Evolutionary conservation across 2,329 filamentous ascomycete genomes (phyloP).

Genomic region (Monascus ruber): DNA sequence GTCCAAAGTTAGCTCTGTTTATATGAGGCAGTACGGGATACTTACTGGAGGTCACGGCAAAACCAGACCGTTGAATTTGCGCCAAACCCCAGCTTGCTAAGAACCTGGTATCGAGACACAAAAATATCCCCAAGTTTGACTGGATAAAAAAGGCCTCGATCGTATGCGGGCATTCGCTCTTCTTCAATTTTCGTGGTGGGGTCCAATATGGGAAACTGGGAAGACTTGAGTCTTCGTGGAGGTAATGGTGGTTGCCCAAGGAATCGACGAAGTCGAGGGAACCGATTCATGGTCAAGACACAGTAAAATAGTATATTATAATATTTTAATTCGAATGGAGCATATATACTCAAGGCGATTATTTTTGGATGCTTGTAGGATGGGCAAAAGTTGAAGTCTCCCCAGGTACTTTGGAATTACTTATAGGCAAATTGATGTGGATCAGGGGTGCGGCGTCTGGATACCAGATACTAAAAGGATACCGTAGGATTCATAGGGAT

Average conservation of each 20-base stretch:
- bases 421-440: too few relatives aligned
- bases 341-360: too few relatives aligned
- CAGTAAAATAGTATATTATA: too few relatives aligned
- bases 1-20: not conserved
- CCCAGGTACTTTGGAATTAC: too few relatives aligned
- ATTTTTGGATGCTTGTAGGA: too few relatives aligned
- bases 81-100: slow-evolving; percentile 11
- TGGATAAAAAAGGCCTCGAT: slow-evolving; percentile 1
- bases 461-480: too few relatives aligned
- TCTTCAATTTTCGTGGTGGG: slow-evolving; percentile 1
- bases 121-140: slow-evolving; percentile 4
- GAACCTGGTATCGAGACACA: slow-evolving; percentile 5
- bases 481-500: too few relatives aligned
- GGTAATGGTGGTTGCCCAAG: not conserved
- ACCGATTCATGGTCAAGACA: too few relatives aligned
- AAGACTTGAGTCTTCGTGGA: not conserved
- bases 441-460: too few relatives aligned
- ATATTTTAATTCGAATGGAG: too few relatives aligned
- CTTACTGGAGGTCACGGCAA: slow-evolving; percentile 4
- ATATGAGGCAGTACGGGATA: not conserved
- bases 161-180: slow-evolving; percentile 3
- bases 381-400: too few relatives aligned
- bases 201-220: slow-evolving; percentile 2
- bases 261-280: too few relatives aligned
- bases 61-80: slow-evolving; percentile 10